phyloP scores from a whole-genome alignment of 1,284 basidiomycete species.

The Sutorius eximius region DNA sequence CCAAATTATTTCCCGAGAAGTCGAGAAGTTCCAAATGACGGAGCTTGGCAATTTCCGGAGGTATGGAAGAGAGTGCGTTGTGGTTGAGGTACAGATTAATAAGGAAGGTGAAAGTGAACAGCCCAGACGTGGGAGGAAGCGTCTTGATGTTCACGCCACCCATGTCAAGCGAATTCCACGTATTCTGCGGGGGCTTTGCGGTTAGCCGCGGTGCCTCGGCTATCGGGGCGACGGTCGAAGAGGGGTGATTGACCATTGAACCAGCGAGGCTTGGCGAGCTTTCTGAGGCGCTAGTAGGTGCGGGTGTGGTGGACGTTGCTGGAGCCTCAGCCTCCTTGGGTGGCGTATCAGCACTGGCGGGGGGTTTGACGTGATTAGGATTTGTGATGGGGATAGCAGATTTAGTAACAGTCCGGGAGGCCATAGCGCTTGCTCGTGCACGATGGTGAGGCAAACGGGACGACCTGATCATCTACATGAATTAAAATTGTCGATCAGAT shows the following conservation, averaged over 20 bases:
- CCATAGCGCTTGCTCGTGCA: constrained; percentile 77
- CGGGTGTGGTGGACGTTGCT: constrained; percentile 30
- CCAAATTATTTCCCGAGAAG: constrained; percentile 87
- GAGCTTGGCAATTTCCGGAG: constrained; percentile 83
- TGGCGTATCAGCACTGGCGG: constrained; percentile 36
- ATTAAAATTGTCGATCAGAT: constrained; percentile 25
- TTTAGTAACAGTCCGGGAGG: constrained; percentile 73
- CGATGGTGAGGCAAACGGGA: constrained; percentile 78
- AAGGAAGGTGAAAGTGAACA: constrained; percentile 93
- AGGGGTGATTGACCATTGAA: constrained; percentile 61
- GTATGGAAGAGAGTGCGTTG: constrained; percentile 82
- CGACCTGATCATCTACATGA: constrained; percentile 65
- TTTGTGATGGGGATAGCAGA: constrained; percentile 83
- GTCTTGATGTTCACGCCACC: constrained; percentile 94
- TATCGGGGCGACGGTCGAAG: constrained; percentile 69
- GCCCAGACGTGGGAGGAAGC: constrained; percentile 76
- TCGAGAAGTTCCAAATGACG: constrained; percentile 90
- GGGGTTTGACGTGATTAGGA: constrained; percentile 62
- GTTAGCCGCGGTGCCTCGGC: constrained; percentile 60
- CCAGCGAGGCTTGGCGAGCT: constrained; percentile 39
- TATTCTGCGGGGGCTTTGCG: constrained; percentile 62
- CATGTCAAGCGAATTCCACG: constrained; percentile 95
- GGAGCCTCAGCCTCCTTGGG: constrained; percentile 30
- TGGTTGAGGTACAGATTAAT: constrained; percentile 97
- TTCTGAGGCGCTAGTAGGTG: constrained; percentile 41